These are phyloP conservation scores for Cyclotella choctawhatcheeana DNA, from an alignment of 108 stramenopile genomes.

Conservation along the genomic window DNA sequence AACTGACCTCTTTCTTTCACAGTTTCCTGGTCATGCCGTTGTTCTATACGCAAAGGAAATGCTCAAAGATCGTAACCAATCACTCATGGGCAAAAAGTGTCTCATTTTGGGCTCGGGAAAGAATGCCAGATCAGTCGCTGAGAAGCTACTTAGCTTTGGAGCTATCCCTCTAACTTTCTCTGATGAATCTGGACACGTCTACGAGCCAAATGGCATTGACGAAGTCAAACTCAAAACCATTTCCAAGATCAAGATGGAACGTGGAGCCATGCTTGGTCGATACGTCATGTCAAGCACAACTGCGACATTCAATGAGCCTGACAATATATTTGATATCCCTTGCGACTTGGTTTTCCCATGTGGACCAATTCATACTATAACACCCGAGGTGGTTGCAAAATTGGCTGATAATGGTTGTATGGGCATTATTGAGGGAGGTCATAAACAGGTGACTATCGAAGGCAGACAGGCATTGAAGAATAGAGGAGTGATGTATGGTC, in stretches of 20 bases:
- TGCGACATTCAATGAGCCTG: conserved; percentile 88
- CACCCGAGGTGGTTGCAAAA: conserved; percentile 64
- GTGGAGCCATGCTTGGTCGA: conserved; percentile 90
- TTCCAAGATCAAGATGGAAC: conserved; percentile 92
- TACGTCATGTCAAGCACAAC: conserved; percentile 90
- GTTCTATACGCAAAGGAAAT: conserved; percentile 93
- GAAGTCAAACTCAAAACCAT: conserved; percentile 88
- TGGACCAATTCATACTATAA: conserved; percentile 82
- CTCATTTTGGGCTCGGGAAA: conserved; percentile 94
- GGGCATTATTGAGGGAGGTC: conserved; percentile 92
- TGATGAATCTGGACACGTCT: conserved; percentile 93
- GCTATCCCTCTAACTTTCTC: conserved; percentile 95
- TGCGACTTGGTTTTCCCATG: conserved; percentile 96
- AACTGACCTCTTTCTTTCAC: conserved; percentile 16
- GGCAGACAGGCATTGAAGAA: conserved; percentile 83
- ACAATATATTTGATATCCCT: conserved; percentile 80
- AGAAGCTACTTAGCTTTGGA: conserved; percentile 92
- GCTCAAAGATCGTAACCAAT: conserved; percentile 82
- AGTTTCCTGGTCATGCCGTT: conserved; percentile 94
- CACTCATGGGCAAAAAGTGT: conserved; percentile 93
- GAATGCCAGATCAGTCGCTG: conserved; percentile 90
- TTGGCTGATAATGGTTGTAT: conserved; percentile 93
- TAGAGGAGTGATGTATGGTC: conserved; percentile 90
- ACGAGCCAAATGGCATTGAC: conserved; percentile 95
- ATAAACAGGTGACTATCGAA: conserved; percentile 73